These are phyloP conservation scores for Rutstroemia sp. DNA, from an alignment of 2,329 filamentous ascomycete genomes.

Conservation along the genomic window DNA sequence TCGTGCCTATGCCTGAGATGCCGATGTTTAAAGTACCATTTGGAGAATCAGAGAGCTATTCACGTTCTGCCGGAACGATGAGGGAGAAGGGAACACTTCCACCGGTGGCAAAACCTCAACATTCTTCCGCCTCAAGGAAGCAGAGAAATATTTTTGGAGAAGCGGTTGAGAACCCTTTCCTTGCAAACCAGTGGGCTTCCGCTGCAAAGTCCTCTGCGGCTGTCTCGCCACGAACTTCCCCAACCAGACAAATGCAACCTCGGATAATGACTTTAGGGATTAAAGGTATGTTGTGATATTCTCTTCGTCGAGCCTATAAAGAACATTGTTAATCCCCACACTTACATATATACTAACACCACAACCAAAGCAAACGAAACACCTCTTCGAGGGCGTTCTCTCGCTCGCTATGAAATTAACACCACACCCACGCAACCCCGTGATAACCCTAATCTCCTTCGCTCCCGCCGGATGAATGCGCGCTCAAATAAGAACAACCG, in stretches of 20 bases:
- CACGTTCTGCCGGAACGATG: not conserved
- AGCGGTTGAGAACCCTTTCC: conserved; percentile 7
- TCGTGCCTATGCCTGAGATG: not conserved
- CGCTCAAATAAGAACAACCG: not conserved
- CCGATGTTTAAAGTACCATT: not conserved
- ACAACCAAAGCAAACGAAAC: not conserved
- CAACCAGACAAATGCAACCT: not conserved
- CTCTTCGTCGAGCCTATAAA: no score
- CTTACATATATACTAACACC: not conserved
- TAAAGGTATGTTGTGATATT: not conserved
- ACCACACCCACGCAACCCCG: not conserved
- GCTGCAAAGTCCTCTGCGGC: not conserved
- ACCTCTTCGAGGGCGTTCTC: not conserved
- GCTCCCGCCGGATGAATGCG: not conserved
- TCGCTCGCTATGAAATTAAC: conserved; percentile 6
- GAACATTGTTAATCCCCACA: not conserved
- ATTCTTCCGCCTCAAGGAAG: not conserved
- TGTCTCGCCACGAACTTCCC: conserved; percentile 5
- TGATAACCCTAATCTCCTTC: not conserved
- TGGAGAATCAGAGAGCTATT: not conserved
- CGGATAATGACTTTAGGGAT: not conserved
- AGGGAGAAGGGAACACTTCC: not conserved
- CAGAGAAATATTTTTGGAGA: conserved; percentile 9
- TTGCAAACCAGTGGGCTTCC: not conserved
- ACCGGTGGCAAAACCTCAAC: not conserved